Percentiles rank a stretch among this genome's conserved stretches.
phyloP scores from a whole-genome alignment of 2,329 filamentous ascomycete species.

The Verticillium zaregamsianum region DNA sequence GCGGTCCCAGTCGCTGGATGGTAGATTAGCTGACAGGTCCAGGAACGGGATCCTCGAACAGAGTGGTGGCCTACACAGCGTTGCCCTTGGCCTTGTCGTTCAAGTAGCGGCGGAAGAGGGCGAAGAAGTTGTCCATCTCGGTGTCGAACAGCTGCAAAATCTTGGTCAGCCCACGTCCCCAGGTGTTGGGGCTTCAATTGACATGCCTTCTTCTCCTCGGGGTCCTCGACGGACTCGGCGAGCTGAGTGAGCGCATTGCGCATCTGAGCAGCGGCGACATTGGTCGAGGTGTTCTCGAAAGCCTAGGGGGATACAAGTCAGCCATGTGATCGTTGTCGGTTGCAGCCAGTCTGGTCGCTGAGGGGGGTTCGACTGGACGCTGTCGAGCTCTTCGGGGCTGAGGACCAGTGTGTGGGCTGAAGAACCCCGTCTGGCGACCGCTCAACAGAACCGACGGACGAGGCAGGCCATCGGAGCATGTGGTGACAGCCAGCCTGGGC shows the following conservation, averaged over 20 bases:
- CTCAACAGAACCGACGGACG: neutral
- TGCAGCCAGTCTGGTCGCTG: neutral
- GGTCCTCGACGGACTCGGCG: conserved; percentile 82
- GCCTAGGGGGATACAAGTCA: conserved; percentile 52
- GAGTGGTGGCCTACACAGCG: conserved; percentile 57
- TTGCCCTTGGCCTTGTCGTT: conserved; percentile 99
- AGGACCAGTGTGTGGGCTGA: neutral
- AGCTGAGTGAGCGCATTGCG: conserved; percentile 94
- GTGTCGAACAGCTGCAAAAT: conserved; percentile 78
- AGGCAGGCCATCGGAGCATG: neutral
- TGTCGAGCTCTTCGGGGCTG: neutral
- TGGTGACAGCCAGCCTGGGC: neutral
- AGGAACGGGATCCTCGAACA: conserved; percentile 1
- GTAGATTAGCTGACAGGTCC: conserved; percentile 11
- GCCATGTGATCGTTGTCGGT: neutral
- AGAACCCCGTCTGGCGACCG: neutral
- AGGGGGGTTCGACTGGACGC: neutral
- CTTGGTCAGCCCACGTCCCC: conserved; percentile 9
- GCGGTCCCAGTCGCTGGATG: conserved; percentile 81
- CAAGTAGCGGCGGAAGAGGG: conserved; percentile 94
- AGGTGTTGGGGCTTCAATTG: neutral
- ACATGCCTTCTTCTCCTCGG: conserved; percentile 75
- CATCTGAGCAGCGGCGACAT: conserved; percentile 97
- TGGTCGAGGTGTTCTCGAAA: conserved; percentile 98
- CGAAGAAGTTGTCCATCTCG: conserved; percentile 99